Evolutionary conservation across 805 yeast genomes (phyloP).

Genomic region (Sungouiella thailandica): DNA sequence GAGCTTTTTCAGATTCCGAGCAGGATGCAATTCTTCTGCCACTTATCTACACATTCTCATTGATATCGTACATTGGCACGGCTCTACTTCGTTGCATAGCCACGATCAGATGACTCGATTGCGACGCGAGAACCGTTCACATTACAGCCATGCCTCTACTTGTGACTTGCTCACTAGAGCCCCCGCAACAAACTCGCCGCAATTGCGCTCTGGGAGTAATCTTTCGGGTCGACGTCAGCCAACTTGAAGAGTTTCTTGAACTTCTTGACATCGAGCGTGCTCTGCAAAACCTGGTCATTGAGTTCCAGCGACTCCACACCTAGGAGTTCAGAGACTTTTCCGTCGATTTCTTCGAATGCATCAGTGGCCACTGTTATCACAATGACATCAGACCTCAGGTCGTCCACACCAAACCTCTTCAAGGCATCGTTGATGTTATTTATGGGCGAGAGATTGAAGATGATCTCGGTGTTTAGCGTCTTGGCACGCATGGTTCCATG

Average conservation of each 20-base stretch:
- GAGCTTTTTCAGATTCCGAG: too few species aligned
- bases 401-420: constrained; percentile 63
- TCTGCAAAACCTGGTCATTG: constrained; percentile 20
- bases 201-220: constrained; percentile 10
- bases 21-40: too few species aligned
- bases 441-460: constrained; percentile 64
- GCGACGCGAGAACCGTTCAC: too few species aligned
- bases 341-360: constrained; percentile 16
- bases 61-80: too few species aligned
- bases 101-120: too few species aligned
- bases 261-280: constrained; percentile 21
- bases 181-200: constrained; percentile 14
- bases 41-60: too few species aligned
- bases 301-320: constrained; percentile 9
- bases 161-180: constrained; percentile 3
- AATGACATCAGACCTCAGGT: constrained; percentile 40
- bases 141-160: too few species aligned
- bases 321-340: constrained; percentile 19
- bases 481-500: constrained; percentile 53
- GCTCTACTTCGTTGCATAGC: too few species aligned
- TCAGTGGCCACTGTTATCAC: constrained; percentile 35
- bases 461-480: constrained; percentile 65
- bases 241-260: constrained; percentile 35
- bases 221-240: constrained; percentile 18
- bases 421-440: constrained; percentile 71